Evolutionary conservation across 1,284 basidiomycete species (phyloP).

Genomic region (Pyrrhoderma noxium): DNA sequence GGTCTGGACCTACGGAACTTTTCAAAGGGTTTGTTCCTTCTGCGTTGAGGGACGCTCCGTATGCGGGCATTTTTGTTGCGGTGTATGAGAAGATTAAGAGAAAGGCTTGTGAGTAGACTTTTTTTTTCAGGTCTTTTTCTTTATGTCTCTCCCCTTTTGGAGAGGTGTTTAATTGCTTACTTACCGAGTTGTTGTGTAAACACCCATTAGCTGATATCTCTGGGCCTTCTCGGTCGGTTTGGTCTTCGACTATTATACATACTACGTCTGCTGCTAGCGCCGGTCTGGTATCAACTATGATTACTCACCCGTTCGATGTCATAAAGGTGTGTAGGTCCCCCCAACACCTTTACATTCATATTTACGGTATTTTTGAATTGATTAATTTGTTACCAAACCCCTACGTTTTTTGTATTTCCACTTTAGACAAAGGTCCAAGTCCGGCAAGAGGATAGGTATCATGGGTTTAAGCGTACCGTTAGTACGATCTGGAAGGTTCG

Average conservation of each 20-base stretch:
- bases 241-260: conserved; percentile 44
- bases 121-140: not conserved
- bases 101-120: conserved; percentile 46
- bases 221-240: conserved; percentile 34
- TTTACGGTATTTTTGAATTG: too few relatives aligned
- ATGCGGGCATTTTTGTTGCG: conserved; percentile 90
- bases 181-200: too few relatives aligned
- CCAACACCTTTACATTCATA: too few relatives aligned
- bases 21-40: conserved; percentile 89
- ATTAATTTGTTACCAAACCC: too few relatives aligned
- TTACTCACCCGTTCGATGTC: conserved; percentile 87
- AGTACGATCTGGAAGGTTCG: conserved; percentile 61
- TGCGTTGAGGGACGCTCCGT: conserved; percentile 89
- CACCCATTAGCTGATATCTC: conserved; percentile 20
- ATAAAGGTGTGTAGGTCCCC: conserved; percentile 74
- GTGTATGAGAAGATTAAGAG: conserved; percentile 85
- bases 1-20: conserved; percentile 73
- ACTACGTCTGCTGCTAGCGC: conserved; percentile 65
- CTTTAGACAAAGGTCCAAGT: conserved; percentile 84
- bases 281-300: conserved; percentile 72
- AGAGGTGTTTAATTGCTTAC: too few relatives aligned
- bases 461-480: conserved; percentile 58
- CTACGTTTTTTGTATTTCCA: conserved; percentile 4
- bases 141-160: too few relatives aligned
- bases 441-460: conserved; percentile 64